Conservation (phyloP, 805 yeast species). For the Torulaspora franciscae region DNA sequence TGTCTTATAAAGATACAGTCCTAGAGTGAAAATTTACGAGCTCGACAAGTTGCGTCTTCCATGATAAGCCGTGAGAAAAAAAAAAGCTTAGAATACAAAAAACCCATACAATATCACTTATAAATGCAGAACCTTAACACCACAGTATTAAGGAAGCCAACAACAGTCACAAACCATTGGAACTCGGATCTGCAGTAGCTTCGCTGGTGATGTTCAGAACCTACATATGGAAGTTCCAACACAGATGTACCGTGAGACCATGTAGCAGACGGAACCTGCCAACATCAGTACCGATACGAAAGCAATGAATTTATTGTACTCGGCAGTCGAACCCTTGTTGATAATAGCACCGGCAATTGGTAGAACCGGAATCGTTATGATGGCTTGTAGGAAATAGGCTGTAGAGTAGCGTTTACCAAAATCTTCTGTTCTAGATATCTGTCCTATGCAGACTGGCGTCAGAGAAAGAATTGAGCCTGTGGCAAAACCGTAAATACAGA, state of each 20-base stretch:
- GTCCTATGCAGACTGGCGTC: slow-evolving; percentile 57
- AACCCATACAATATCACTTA: not conserved
- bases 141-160: not conserved
- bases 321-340: slow-evolving; percentile 30
- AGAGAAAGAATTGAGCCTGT: slow-evolving; percentile 53
- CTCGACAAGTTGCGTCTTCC: not conserved
- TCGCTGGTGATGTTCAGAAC: slow-evolving; percentile 25
- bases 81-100: not conserved
- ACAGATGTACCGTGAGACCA: slow-evolving; percentile 38
- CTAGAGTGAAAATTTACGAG: not conserved
- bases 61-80: not conserved
- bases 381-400: slow-evolving; percentile 53
- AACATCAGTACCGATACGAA: slow-evolving; percentile 41
- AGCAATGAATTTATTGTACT: slow-evolving; percentile 43
- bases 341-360: slow-evolving; percentile 50
- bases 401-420: slow-evolving; percentile 55
- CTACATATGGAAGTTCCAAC: slow-evolving; percentile 42
- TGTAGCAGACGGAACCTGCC: slow-evolving; percentile 39
- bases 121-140: not conserved
- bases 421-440: slow-evolving; percentile 49
- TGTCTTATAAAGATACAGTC: no score
- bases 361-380: slow-evolving; percentile 44
- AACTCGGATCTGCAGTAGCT: not conserved
- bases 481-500: slow-evolving; percentile 49
- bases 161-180: not conserved